Evolutionary conservation across 345 rosid species (phyloP), one percentile per base, ranked within the genome.

Genomic region (Citrus unshiu): DNA sequence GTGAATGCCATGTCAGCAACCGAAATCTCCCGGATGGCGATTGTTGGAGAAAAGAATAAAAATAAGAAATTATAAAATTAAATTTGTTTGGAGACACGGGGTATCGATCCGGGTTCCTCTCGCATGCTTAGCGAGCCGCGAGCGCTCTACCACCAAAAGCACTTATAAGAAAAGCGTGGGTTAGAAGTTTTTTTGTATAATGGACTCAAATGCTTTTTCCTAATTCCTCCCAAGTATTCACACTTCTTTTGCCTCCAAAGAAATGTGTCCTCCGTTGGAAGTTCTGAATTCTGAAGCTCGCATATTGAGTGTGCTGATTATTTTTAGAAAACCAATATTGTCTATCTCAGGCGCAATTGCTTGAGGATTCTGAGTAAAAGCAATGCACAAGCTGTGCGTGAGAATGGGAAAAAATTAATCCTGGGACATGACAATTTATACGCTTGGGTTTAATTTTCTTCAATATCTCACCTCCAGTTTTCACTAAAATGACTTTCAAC

Each of bases 111-210:
- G 25, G 1, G 86, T 88, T 83, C 90, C 84, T 74, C 93, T 88
- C 88, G 86, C 90, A 89, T 88, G 91, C 87, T 83, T 88, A 88
- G 90, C 90, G 86, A 86, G 91, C 91, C 86, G 90, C 90, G 86
- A 86, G 91, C 91, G 87, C 91, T 88, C 91, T 86, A 64, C 78
- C 78, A 35, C 37, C 43, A 39, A 9, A 39, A 39, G 43, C 10
- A 39, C 43, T 39, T 9, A 2, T 8, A 5, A 5, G 37, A 34
- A 5, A 34, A 34, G 37, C 5, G 6, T 34, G 10, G 0, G 0
- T 2, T 2, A 0, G 10, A 39, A 9, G 43, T 39, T 2, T 1
- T 39, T 35, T 22, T 25, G 1, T 9, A 25, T 60, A 7, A 24
- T 25, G 4, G 1, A 3, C 16, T 51, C 22, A 16, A 16, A 18